Conservation (phyloP, 177 flowering plant species). For the Vitis hybrid region DNA sequence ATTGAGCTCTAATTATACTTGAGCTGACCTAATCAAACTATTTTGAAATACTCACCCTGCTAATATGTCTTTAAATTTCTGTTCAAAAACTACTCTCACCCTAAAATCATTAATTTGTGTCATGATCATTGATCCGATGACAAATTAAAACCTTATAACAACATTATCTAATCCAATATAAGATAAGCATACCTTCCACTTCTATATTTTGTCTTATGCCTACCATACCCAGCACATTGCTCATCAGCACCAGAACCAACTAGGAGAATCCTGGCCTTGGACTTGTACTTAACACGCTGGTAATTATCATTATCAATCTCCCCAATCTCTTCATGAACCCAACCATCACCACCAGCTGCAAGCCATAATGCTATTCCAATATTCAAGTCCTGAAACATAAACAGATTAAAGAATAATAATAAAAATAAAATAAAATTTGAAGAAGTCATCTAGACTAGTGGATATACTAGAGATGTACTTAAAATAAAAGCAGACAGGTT, state of each 20-base stretch:
- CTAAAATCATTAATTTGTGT: no score
- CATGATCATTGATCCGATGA: no score
- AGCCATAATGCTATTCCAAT: slow-evolving; percentile 96
- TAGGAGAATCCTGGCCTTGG: slow-evolving; percentile 72
- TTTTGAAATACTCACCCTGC: no score
- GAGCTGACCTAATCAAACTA: no score
- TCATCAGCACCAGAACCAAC: slow-evolving; percentile 99
- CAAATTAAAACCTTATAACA: no score
- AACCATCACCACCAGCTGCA: slow-evolving; percentile 91
- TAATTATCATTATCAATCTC: slow-evolving; percentile 15
- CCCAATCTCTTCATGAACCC: slow-evolving; percentile 43
- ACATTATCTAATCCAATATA: no score
- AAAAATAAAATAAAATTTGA: not conserved
- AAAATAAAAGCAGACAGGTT: not conserved
- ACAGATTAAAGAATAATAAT: not conserved
- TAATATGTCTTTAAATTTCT: no score
- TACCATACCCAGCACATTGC: slow-evolving; percentile 98
- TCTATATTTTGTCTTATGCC: slow-evolving; percentile 86
- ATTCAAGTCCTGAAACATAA: slow-evolving; percentile 73
- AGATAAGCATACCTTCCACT: slow-evolving; percentile 56
- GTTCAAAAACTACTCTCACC: no score
- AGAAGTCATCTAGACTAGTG: no score
- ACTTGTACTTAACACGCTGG: slow-evolving; percentile 55
- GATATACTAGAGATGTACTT: no score
- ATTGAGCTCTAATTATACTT: no score